Evolutionary conservation across 129 eudicot genomes (phyloP).

Genomic region (Gnaphalium uliginosum): DNA sequence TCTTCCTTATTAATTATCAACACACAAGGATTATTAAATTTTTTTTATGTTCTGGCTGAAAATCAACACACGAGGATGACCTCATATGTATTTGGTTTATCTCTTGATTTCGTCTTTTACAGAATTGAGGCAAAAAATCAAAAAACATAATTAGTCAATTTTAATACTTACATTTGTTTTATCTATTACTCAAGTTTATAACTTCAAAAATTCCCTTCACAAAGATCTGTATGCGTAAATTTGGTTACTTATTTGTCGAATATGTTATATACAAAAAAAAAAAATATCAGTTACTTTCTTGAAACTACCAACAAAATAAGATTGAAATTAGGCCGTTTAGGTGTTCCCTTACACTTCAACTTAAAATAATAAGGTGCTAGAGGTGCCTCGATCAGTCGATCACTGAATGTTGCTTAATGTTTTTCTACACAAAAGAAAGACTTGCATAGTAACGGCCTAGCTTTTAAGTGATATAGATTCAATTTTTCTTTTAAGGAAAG

Average conservation of each 20-base stretch:
- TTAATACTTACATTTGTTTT: neutral
- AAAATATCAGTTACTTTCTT: neutral
- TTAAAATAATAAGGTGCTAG: neutral
- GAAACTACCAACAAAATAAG: neutral
- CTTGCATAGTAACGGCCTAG: slow-evolving; percentile 4
- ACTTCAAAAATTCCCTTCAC: neutral
- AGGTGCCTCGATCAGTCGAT: too few species aligned
- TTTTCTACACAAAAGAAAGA: neutral
- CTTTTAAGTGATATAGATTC: neutral
- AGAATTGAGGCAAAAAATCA: neutral
- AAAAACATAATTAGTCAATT: neutral
- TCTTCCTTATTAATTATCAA: slow-evolving; percentile 17
- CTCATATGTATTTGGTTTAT: neutral
- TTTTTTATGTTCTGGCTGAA: neutral
- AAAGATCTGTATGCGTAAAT: neutral
- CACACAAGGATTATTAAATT: neutral
- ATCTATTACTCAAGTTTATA: neutral
- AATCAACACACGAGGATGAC: slow-evolving; percentile 3
- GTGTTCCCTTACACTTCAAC: neutral
- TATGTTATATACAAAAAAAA: neutral
- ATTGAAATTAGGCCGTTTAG: neutral
- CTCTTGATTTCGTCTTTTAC: slow-evolving; percentile 4
- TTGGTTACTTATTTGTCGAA: neutral
- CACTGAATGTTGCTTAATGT: neutral
- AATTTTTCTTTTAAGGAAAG: neutral